Conservation (phyloP, 371 early-diverging fungal species). For the Polyrhizophydium stewartii region DNA sequence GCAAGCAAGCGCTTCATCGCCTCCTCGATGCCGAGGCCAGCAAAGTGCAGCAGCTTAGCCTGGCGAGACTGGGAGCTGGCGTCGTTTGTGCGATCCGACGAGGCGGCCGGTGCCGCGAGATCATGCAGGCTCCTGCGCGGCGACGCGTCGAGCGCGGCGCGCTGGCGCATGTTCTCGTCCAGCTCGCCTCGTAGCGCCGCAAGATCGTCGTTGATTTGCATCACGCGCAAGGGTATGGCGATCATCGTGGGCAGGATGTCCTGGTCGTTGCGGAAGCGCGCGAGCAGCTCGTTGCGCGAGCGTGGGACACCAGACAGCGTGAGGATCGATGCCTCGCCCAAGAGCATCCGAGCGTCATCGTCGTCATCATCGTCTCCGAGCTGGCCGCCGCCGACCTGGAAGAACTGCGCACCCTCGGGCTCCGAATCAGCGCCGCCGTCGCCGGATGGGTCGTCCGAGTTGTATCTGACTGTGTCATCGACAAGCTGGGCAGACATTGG, state of each 20-base stretch:
- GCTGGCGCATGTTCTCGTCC: neutral
- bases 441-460: too few species aligned
- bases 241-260: constrained; percentile 8
- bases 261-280: neutral
- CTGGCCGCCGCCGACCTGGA: too few species aligned
- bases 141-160: neutral
- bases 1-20: constrained; percentile 13
- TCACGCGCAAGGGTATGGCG: neutral
- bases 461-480: too few species aligned
- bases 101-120: neutral
- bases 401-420: too few species aligned
- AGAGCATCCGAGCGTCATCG: too few species aligned
- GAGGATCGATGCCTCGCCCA: too few species aligned
- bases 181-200: neutral
- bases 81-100: neutral
- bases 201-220: neutral
- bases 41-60: constrained; percentile 13
- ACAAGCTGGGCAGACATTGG: too few species aligned
- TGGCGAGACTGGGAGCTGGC: too few species aligned
- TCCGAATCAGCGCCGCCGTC: too few species aligned
- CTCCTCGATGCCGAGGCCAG: constrained; percentile 17
- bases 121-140: neutral
- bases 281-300: neutral
- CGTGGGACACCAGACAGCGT: neutral
- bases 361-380: too few species aligned